Evolutionary conservation across 352 stramenopile genomes (phyloP).

Genomic region (Pythium guiyangense): DNA sequence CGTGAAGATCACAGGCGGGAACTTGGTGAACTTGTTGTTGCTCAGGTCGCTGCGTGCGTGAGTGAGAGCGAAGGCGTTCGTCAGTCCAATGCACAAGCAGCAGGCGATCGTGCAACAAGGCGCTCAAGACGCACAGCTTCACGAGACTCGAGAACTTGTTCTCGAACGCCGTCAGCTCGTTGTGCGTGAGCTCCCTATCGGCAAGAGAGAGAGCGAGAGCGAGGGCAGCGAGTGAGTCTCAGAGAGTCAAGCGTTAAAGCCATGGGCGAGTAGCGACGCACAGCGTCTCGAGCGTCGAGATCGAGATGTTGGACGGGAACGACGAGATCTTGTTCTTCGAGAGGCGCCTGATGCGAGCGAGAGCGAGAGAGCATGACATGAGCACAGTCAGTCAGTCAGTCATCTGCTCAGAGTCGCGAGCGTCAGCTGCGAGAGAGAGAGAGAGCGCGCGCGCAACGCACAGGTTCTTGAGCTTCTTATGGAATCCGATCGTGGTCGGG

Average conservation of each 20-base stretch:
- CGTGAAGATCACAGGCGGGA: slow-evolving; percentile 7
- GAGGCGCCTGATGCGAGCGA: neutral
- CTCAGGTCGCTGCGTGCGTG: neutral
- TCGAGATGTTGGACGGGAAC: slow-evolving; percentile 3
- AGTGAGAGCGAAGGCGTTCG: too few species aligned
- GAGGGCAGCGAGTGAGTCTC: neutral
- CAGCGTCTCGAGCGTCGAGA: slow-evolving; percentile 1
- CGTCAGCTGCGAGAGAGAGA: neutral
- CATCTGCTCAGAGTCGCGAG: too few species aligned
- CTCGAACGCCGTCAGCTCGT: slow-evolving; percentile 5
- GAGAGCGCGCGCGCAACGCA: neutral
- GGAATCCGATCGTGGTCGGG: neutral
- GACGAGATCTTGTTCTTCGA: slow-evolving; percentile 2
- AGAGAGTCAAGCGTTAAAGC: neutral
- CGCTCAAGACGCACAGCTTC: slow-evolving; percentile 4
- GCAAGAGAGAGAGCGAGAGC: neutral
- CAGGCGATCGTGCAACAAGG: neutral
- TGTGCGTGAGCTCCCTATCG: neutral
- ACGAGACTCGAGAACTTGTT: neutral
- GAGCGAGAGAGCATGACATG: too few species aligned
- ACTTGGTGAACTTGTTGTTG: slow-evolving; percentile 3
- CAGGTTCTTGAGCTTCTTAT: slow-evolving; percentile 10
- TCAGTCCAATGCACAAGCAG: neutral
- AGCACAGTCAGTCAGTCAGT: neutral
- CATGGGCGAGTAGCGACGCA: neutral